A percentile compares a stretch with the other conserved stretches of the same genome.
Evolutionary conservation across 2,329 filamentous ascomycete species (phyloP).

Genomic region (Madurella fahalii): DNA sequence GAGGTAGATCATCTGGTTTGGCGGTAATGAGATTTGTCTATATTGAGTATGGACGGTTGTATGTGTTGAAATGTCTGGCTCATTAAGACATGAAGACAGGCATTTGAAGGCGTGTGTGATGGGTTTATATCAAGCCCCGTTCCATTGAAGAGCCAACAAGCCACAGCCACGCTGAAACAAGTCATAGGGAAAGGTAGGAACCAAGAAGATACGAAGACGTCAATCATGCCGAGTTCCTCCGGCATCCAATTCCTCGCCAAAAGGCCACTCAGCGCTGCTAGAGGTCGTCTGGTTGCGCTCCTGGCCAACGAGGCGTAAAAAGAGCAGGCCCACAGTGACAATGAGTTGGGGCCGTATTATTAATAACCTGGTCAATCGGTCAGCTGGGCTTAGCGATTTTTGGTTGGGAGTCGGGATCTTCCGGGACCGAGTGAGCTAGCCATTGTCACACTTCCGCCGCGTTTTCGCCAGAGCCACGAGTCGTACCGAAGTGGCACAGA

Average conservation of each 20-base stretch:
- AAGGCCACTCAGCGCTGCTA: background rate
- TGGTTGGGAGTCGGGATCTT: background rate
- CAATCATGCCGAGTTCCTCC: background rate
- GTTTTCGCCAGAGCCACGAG: no score
- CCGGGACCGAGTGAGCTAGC: background rate
- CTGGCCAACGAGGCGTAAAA: background rate
- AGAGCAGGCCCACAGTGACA: background rate
- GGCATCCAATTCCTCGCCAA: background rate
- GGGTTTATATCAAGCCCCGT: background rate
- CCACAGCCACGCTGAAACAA: background rate
- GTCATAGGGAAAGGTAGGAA: no score
- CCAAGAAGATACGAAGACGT: background rate
- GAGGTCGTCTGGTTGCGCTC: background rate
- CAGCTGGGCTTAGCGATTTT: background rate
- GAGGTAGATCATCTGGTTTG: slow-evolving; percentile 28
- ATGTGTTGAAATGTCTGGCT: background rate
- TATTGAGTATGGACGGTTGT: background rate
- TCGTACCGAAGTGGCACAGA: no score
- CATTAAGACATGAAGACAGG: background rate
- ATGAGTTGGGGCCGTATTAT: background rate
- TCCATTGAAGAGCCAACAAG: background rate
- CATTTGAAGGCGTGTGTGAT: background rate
- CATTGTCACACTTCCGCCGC: background rate
- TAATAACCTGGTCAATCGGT: no score
- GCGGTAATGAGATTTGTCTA: background rate